Conservation (phyloP, 129 eudicot species). For the Flaveria sonorensis region DNA sequence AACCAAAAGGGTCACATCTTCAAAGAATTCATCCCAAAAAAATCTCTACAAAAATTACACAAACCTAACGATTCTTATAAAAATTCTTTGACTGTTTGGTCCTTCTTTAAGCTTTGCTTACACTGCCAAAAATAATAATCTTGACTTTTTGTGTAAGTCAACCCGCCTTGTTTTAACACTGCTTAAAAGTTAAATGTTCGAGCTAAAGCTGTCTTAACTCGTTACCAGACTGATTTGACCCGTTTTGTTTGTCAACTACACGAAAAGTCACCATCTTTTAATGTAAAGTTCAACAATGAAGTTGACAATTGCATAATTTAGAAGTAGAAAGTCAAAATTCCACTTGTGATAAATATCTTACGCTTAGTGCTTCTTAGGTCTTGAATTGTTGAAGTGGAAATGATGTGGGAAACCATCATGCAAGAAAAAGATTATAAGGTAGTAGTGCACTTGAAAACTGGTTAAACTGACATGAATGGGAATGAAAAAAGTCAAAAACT, state of each 20-base stretch:
- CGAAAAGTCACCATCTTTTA: conserved; percentile 14
- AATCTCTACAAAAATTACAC: conserved; percentile 5
- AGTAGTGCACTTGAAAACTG: conserved; percentile 21
- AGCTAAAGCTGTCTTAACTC: not conserved
- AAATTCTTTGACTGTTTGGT: conserved; percentile 19
- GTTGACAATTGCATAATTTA: conserved; percentile 22
- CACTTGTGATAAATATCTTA: conserved; percentile 34
- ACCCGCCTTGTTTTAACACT: not conserved
- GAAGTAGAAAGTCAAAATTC: conserved; percentile 37
- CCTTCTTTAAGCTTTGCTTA: conserved; percentile 2
- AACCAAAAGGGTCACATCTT: conserved; percentile 35
- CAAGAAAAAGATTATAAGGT: not conserved
- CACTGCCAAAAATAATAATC: not conserved
- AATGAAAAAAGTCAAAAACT: not conserved
- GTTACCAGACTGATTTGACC: not conserved
- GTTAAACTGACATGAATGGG: conserved; percentile 15
- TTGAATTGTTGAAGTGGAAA: conserved; percentile 35
- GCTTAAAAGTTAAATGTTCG: no score
- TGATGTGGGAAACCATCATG: conserved; percentile 39
- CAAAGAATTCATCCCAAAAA: conserved; percentile 14
- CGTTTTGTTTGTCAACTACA: not conserved
- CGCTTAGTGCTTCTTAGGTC: conserved; percentile 36
- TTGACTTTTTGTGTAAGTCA: not conserved
- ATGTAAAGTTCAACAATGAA: not conserved
- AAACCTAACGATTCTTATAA: conserved; percentile 11